Evolutionary conservation across 2,329 filamentous ascomycete species (phyloP).

Genomic region (Monilinia aucupariae): DNA sequence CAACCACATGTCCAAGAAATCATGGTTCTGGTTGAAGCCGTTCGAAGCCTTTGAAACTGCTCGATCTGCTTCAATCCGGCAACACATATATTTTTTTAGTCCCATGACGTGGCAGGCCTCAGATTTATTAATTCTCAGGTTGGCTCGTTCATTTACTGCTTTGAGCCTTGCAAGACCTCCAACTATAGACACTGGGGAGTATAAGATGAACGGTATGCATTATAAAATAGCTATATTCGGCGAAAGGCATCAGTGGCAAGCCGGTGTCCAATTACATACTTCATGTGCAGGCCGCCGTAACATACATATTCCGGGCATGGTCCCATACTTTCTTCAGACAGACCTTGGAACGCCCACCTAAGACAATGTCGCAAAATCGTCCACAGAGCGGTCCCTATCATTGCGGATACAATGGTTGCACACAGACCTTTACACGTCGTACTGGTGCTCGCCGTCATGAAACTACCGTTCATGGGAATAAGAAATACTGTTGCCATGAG

Average conservation of each 20-base stretch:
- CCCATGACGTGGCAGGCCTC: constrained; percentile 9
- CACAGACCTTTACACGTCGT: constrained; percentile 14
- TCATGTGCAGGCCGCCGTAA: neutral
- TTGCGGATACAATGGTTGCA: constrained; percentile 13
- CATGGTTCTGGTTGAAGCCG: neutral
- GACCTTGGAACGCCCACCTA: neutral
- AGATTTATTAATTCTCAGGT: constrained; percentile 5
- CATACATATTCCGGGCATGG: constrained; percentile 6
- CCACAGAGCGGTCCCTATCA: constrained; percentile 1
- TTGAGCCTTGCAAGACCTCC: constrained; percentile 2
- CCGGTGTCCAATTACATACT: neutral
- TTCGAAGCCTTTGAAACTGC: constrained; percentile 4
- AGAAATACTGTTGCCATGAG: constrained; percentile 13
- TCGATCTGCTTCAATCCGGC: constrained; percentile 1
- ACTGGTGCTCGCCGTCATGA: constrained; percentile 15
- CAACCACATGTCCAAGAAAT: neutral
- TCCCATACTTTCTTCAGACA: constrained; percentile 12
- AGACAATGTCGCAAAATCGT: neutral
- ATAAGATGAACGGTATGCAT: neutral
- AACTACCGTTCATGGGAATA: constrained; percentile 11
- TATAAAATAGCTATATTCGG: neutral
- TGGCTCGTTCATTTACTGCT: neutral
- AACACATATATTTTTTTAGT: constrained; percentile 1
- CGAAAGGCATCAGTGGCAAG: neutral
- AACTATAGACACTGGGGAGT: neutral